Conservation (phyloP, 495 filamentous ascomycete species). For the Penicillium malachiteum region DNA sequence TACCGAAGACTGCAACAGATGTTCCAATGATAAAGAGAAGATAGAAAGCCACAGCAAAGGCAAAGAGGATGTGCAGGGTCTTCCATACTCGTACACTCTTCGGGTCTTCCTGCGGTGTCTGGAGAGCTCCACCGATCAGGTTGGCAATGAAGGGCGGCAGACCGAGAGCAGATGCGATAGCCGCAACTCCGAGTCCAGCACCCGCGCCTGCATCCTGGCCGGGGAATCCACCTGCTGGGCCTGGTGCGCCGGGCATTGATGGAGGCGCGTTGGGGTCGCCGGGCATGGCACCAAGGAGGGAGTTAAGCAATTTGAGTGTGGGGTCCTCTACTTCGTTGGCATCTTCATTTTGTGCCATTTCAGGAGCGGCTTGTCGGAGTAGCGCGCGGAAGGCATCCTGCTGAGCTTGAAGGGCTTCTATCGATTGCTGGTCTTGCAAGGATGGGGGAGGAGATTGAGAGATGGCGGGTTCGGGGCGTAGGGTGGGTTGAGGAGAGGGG, state of each 20-base stretch:
- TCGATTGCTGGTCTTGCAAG: slow-evolving; percentile 19
- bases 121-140: slow-evolving; percentile 32
- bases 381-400: slow-evolving; percentile 47
- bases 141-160: slow-evolving; percentile 48
- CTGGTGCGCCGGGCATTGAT: slow-evolving; percentile 25
- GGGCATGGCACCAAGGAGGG: slow-evolving; percentile 53
- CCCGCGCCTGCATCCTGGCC: slow-evolving; percentile 7
- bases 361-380: slow-evolving; percentile 37
- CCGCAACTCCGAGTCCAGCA: slow-evolving; percentile 31
- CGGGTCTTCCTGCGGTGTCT: slow-evolving; percentile 41
- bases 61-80: slow-evolving; percentile 71
- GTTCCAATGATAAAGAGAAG: slow-evolving; percentile 46
- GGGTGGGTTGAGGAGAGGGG: slow-evolving; percentile 28
- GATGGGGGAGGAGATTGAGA: slow-evolving; percentile 33
- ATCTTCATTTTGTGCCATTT: slow-evolving; percentile 27
- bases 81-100: slow-evolving; percentile 64
- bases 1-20: slow-evolving; percentile 41
- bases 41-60: slow-evolving; percentile 69
- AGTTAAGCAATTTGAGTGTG: slow-evolving; percentile 60
- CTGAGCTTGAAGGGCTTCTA: slow-evolving; percentile 34
- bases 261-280: slow-evolving; percentile 28
- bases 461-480: slow-evolving; percentile 6
- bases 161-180: slow-evolving; percentile 34
- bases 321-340: slow-evolving; percentile 51
- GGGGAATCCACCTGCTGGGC: slow-evolving; percentile 22